Conservation (phyloP, 2,329 filamentous ascomycete species). For the Trichoderma asperellum region DNA sequence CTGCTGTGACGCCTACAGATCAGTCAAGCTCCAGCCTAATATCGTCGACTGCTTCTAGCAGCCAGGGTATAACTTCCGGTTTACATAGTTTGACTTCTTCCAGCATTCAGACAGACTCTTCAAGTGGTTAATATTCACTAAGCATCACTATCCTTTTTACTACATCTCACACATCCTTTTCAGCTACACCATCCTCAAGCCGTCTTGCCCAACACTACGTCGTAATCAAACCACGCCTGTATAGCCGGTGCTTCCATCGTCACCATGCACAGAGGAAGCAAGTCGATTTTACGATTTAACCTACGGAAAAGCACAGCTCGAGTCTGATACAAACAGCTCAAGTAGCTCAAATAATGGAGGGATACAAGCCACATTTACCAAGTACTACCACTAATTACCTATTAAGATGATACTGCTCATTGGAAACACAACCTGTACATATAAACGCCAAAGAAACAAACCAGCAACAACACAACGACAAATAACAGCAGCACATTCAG, state of each 20-base stretch:
- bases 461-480: not conserved
- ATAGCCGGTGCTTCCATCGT: not conserved
- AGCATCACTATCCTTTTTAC: too few relatives aligned
- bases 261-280: not conserved
- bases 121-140: not conserved
- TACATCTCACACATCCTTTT: not conserved
- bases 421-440: too few relatives aligned
- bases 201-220: not conserved
- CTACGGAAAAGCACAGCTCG: not conserved
- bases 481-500: not conserved
- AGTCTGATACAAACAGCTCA: not conserved
- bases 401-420: too few relatives aligned
- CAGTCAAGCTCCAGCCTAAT: not conserved
- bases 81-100: not conserved
- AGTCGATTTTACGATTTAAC: not conserved
- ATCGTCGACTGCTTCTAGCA: not conserved
- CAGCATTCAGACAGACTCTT: not conserved
- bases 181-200: not conserved
- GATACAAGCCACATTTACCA: not conserved
- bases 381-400: too few relatives aligned
- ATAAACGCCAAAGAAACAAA: too few relatives aligned
- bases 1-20: not conserved
- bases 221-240: not conserved
- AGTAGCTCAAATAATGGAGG: too few relatives aligned
- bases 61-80: not conserved